These are phyloP conservation scores for Acanthamoeba lenticulata DNA, from an alignment of 208 protist genomes.

Conservation along the genomic window DNA sequence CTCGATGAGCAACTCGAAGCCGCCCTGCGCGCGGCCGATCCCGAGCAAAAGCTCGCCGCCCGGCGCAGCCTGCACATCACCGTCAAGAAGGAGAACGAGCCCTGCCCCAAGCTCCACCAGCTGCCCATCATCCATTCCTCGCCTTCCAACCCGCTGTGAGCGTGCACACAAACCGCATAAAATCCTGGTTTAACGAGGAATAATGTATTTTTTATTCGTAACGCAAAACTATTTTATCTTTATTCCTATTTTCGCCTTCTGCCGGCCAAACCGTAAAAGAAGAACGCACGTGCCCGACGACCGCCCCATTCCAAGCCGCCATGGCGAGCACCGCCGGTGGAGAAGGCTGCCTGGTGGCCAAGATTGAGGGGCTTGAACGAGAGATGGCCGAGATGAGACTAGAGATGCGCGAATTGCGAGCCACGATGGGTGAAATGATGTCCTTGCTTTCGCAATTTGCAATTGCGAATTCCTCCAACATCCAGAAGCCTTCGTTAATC, in stretches of 20 bases:
- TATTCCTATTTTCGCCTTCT: too few species aligned
- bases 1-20: background rate
- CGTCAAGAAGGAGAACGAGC: constrained; percentile 40
- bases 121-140: background rate
- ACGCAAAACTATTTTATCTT: too few species aligned
- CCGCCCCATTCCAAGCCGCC: background rate
- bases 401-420: background rate
- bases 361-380: constrained; percentile 14
- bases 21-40: background rate
- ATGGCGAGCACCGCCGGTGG: background rate
- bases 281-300: background rate
- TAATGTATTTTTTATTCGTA: too few species aligned
- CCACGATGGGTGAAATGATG: background rate
- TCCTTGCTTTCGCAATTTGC: background rate
- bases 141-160: background rate
- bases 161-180: too few species aligned
- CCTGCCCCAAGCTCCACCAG: constrained; percentile 21
- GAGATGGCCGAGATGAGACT: background rate
- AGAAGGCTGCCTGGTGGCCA: background rate
- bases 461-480: background rate
- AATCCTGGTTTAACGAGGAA: too few species aligned
- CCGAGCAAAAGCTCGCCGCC: background rate
- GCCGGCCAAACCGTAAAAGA: too few species aligned
- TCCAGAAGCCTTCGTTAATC: background rate
- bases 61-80: background rate